Evolutionary conservation across 441 rosid species (phyloP).

Genomic region (Capsella rubella): DNA sequence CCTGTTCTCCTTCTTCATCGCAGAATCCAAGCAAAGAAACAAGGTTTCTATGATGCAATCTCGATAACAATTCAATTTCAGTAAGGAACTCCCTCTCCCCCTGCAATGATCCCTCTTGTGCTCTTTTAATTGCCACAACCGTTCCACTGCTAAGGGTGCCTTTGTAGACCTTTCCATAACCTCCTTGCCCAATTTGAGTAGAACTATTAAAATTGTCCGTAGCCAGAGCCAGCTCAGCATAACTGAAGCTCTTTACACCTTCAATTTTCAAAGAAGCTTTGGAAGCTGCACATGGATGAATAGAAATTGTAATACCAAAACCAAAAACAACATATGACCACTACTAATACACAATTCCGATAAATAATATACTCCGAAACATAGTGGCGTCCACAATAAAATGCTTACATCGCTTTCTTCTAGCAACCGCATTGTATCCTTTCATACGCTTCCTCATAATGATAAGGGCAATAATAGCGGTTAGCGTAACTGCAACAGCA

Average conservation of each 20-base stretch:
- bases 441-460: constrained; percentile 60
- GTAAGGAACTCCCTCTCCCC: constrained; percentile 95
- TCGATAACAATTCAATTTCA: constrained; percentile 84
- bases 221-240: constrained; percentile 74
- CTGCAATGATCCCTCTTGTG: constrained; percentile 90
- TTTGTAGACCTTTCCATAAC: constrained; percentile 91
- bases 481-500: constrained; percentile 76
- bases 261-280: constrained; percentile 74
- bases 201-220: constrained; percentile 76
- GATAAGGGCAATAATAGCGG: constrained; percentile 71
- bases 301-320: constrained; percentile 27
- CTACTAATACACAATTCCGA: not conserved
- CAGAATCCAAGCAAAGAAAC: constrained; percentile 91
- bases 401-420: constrained; percentile 65
- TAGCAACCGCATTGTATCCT: constrained; percentile 54
- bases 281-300: constrained; percentile 55
- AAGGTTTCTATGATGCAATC: constrained; percentile 95
- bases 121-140: constrained; percentile 89
- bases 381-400: constrained; percentile 5
- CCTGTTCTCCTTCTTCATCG: constrained; percentile 98
- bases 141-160: constrained; percentile 73
- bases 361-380: constrained; percentile 17
- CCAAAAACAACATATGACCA: constrained; percentile 19
- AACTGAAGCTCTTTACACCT: constrained; percentile 85
- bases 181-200: constrained; percentile 90